These are phyloP conservation scores for Calocera cornea DNA, from an alignment of 768 basidiomycete species.

Conservation along the genomic window DNA sequence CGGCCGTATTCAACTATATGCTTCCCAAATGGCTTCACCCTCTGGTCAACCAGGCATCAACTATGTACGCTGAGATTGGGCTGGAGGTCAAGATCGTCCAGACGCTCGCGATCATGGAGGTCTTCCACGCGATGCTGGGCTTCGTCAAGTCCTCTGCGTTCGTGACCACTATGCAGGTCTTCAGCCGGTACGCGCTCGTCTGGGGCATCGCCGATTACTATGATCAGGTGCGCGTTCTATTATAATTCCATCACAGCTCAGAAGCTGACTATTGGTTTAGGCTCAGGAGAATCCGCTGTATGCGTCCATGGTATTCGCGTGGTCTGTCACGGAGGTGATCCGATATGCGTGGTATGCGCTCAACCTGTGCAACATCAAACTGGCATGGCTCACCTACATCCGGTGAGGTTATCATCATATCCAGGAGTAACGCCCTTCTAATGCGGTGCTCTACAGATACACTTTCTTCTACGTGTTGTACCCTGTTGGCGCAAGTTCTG, in stretches of 20 bases:
- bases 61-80: conserved; percentile 52
- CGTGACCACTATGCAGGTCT: conserved; percentile 69
- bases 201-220: conserved; percentile 70
- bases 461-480: conserved; percentile 91
- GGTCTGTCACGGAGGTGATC: conserved; percentile 83
- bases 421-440: neutral
- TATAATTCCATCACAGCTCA: neutral
- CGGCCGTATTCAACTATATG: conserved; percentile 2
- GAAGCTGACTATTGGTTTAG: neutral
- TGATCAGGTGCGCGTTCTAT: conserved; percentile 35
- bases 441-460: conserved; percentile 41
- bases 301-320: conserved; percentile 82
- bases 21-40: conserved; percentile 10
- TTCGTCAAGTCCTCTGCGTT: conserved; percentile 64
- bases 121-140: conserved; percentile 64
- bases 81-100: conserved; percentile 57
- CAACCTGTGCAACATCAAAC: conserved; percentile 43
- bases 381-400: conserved; percentile 12
- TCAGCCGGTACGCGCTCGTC: conserved; percentile 65
- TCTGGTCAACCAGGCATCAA: conserved; percentile 37
- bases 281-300: conserved; percentile 49
- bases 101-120: conserved; percentile 69
- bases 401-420: neutral
- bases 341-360: conserved; percentile 81
- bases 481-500: conserved; percentile 80